phyloP scores from a whole-genome alignment of 2,329 filamentous ascomycete species.

The Ophiostoma angusticollis region DNA sequence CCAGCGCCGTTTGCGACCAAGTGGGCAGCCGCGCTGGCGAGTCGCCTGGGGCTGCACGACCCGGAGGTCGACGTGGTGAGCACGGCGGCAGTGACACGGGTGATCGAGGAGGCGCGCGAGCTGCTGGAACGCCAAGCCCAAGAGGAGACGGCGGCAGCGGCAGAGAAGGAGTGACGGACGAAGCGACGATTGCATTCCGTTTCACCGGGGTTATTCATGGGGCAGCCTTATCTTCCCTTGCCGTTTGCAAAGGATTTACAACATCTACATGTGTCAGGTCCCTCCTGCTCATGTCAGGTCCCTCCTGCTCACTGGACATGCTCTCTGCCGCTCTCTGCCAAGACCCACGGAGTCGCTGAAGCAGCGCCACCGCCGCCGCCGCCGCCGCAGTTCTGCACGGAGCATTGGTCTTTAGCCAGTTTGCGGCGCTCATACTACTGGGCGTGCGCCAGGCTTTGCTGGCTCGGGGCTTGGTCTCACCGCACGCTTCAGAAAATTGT shows the following conservation, averaged over 20 bases:
- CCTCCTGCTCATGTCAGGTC: too few species aligned
- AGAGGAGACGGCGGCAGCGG: neutral
- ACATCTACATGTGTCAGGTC: too few species aligned
- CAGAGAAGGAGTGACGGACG: neutral
- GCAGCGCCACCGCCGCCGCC: too few species aligned
- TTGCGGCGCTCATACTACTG: slow-evolving; percentile 11
- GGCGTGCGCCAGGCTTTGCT: slow-evolving; percentile 1
- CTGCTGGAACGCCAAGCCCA: neutral
- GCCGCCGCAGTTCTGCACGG: too few species aligned
- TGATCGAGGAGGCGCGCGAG: slow-evolving; percentile 5
- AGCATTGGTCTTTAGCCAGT: slow-evolving; percentile 8
- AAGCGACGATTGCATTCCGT: neutral
- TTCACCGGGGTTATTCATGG: too few species aligned
- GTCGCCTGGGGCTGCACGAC: slow-evolving; percentile 7
- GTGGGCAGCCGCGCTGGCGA: slow-evolving; percentile 11
- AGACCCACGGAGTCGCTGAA: too few species aligned
- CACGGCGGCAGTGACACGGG: neutral
- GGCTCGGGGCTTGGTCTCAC: neutral
- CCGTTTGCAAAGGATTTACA: too few species aligned
- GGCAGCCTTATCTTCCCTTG: too few species aligned
- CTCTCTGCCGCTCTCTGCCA: neutral
- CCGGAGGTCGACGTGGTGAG: slow-evolving; percentile 8
- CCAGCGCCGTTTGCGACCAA: slow-evolving; percentile 7
- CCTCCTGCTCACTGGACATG: neutral
- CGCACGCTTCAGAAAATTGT: slow-evolving; percentile 1